Evolutionary conservation across 306 rosid genomes (phyloP), one percentile per base, ranked within the genome.

Genomic region (Cicer yamashitae): DNA sequence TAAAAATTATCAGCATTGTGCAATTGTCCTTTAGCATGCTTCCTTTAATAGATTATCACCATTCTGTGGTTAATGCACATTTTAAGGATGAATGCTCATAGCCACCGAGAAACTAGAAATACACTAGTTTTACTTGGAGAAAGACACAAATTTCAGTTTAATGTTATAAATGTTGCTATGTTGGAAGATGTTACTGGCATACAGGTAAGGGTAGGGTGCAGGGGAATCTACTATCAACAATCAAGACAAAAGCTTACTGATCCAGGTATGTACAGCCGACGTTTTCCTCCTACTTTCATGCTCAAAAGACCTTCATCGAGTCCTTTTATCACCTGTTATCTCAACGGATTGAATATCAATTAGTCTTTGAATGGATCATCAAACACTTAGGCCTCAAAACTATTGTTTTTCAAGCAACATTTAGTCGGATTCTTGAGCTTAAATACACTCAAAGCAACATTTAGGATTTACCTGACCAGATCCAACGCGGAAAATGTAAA

Each of bases 251-350:
- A 68, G 82, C 96, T 82, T 91, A 90, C 98, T 17, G 91, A 17
- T 87, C 98, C 97, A 7, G 98, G 98, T 74, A 94, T 87, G 83
- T 86, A 91, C 62, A 94, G 88, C 20, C 98, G 87, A 22, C 98
- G 96, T 83, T 90, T 91, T 74, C 98, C 97, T 22, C 98, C 97
- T 37, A 80, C 75, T 86, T 87, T 94, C 98, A 94, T 94, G 86
- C 82, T 84, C 84, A 94, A 67, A 7, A 94, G 75, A 43, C 98
- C 98, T 87, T 94, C 98, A 82, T 94, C 98, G 73, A 94, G 98
- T 77, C 98, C 98, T 83, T 87, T 87, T 84, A 94, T 87, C 73
- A 94, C 98, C 98, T 94, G 93, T 86, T 85, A 63, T 54, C 77
- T 70, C 82, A 75, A 44, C 59, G 12, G 62, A 67, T 79, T 79